Percentiles rank a stretch among this genome's conserved stretches.
Evolutionary conservation across 371 early-diverging fungal species (phyloP).

Genomic region (Nematocida sp.): DNA sequence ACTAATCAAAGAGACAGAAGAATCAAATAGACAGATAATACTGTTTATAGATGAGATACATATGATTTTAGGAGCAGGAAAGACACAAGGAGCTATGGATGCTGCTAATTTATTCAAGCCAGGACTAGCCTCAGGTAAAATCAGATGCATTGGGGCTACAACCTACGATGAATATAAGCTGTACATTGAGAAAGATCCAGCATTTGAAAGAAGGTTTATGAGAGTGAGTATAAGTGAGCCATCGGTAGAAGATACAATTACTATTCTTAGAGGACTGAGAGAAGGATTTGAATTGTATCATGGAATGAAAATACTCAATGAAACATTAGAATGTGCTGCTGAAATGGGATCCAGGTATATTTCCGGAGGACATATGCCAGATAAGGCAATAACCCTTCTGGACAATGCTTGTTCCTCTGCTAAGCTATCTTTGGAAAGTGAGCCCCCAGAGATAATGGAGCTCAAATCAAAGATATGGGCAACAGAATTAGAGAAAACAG

Average conservation of each 20-base stretch:
- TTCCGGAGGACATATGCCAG: slow-evolving; percentile 73
- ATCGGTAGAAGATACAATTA: slow-evolving; percentile 73
- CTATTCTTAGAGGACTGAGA: slow-evolving; percentile 74
- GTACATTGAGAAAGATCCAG: slow-evolving; percentile 76
- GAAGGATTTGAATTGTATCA: slow-evolving; percentile 77
- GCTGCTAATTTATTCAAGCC: slow-evolving; percentile 84
- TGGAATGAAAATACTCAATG: slow-evolving; percentile 74
- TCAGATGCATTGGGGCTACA: slow-evolving; percentile 77
- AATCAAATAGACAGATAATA: slow-evolving; percentile 74
- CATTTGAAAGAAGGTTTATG: slow-evolving; percentile 76
- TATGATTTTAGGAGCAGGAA: slow-evolving; percentile 74
- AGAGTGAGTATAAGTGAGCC: slow-evolving; percentile 74
- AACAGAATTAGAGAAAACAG: slow-evolving; percentile 61
- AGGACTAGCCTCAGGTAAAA: slow-evolving; percentile 71
- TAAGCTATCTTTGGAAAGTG: slow-evolving; percentile 73
- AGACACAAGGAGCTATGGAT: slow-evolving; percentile 74
- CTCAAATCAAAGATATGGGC: slow-evolving; percentile 66
- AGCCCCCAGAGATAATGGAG: slow-evolving; percentile 71
- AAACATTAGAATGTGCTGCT: slow-evolving; percentile 73
- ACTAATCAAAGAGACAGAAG: slow-evolving; percentile 85
- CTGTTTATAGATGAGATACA: slow-evolving; percentile 98
- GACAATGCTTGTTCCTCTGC: slow-evolving; percentile 78
- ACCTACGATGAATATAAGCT: slow-evolving; percentile 77
- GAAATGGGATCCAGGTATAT: slow-evolving; percentile 73
- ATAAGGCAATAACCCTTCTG: slow-evolving; percentile 79